A percentile compares a stretch with the other conserved stretches of the same genome.
phyloP scores from a whole-genome alignment of 306 rosid species.

The Medicago lupulina region DNA sequence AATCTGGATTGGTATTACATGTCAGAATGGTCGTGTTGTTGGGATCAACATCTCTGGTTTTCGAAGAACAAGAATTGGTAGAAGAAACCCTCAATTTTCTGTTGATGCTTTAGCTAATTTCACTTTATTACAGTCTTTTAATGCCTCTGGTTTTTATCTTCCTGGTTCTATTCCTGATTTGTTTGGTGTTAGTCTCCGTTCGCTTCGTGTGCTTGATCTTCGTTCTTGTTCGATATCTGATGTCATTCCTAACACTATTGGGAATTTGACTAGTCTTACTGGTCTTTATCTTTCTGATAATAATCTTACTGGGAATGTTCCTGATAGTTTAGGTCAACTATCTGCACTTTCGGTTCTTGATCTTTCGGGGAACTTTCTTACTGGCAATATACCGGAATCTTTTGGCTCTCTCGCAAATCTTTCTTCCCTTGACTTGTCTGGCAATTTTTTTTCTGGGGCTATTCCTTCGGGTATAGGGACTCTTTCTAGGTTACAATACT shows the following conservation, averaged over 20 bases:
- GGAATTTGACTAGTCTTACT: slow-evolving; percentile 71
- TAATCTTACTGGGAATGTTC: slow-evolving; percentile 69
- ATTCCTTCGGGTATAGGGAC: slow-evolving; percentile 63
- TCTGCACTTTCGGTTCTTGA: slow-evolving; percentile 66
- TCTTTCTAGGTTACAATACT: slow-evolving; percentile 62
- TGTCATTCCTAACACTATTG: slow-evolving; percentile 70
- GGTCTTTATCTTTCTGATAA: slow-evolving; percentile 70
- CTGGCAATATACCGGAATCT: slow-evolving; percentile 61
- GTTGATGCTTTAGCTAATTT: slow-evolving; percentile 78
- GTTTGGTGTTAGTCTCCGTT: slow-evolving; percentile 62
- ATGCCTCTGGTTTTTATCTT: slow-evolving; percentile 82
- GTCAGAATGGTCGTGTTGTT: slow-evolving; percentile 77
- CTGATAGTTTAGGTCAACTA: slow-evolving; percentile 65
- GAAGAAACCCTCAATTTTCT: slow-evolving; percentile 70
- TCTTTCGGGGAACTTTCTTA: slow-evolving; percentile 66
- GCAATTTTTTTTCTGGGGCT: slow-evolving; percentile 64
- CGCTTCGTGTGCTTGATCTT: slow-evolving; percentile 79
- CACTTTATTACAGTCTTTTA: slow-evolving; percentile 65
- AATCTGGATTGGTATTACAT: slow-evolving; percentile 67
- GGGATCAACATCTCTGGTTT: slow-evolving; percentile 87
- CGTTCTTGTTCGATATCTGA: slow-evolving; percentile 70
- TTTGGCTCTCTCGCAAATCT: slow-evolving; percentile 65
- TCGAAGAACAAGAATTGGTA: slow-evolving; percentile 75
- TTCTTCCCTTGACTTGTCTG: slow-evolving; percentile 68
- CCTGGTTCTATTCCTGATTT: slow-evolving; percentile 78